Evolutionary conservation across 805 yeast genomes (phyloP), one percentile per base, ranked within the genome.

Genomic region (Torulaspora microellipsoides): DNA sequence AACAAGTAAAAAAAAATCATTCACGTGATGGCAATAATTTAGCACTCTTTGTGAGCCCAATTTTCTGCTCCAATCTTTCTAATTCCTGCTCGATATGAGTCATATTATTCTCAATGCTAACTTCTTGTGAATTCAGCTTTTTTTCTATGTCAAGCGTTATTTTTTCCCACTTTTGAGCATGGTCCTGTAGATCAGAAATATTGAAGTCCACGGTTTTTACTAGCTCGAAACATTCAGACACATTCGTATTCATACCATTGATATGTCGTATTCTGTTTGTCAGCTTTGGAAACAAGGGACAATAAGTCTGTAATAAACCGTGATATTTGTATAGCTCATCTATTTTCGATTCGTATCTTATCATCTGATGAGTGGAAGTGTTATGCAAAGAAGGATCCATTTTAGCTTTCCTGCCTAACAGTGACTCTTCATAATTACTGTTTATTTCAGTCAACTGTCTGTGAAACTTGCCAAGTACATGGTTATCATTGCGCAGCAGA

Each of bases 101-200:
- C 17, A n/a, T 27, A 30, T 44, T 44, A 13, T 32, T 34, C 15
- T 27, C 38, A 31, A 44, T 30, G 17, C 29, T 41, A 20, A 15
- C 14, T 28, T 51, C 54, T 10, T 42, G 46, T 8, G 37, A 38
- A 25, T 47, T 51, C 36, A 62, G 52, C 13, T 46, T 45, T 1
- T 29, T 33, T 31, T 53, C 53, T 42, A 60, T 17, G 6, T 39
- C 48, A 6, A 36, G 31, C 27, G 62, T 42, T 3, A 56, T 45
- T 15, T 43, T 30, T 28, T 60, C 60, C 69, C 69, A 65, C 31
- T 53, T 34, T 1, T 49, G 38, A 14, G 60, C 45, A 36, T 63
- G 66, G 10, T 35, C 38, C 27, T 54, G 47, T 37, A 65, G 32
- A 8, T 49, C 38, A 8, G 40, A 32, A 4, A 66, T 41, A 3